phyloP scores from a whole-genome alignment of 2,329 filamentous ascomycete species.

The Cladosporium sp. region DNA sequence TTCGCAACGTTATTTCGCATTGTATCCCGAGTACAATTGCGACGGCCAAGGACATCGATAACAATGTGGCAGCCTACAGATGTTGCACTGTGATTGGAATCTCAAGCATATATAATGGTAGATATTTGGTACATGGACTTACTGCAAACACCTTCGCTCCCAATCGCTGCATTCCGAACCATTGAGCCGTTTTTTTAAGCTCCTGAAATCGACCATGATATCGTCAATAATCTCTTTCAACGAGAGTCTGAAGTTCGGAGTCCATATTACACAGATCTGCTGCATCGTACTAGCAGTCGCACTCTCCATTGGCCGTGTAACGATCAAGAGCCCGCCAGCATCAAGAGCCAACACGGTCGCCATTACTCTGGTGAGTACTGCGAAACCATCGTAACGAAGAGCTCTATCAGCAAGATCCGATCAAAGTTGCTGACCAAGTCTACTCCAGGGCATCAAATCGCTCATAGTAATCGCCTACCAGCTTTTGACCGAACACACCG shows the following conservation, averaged over 20 bases:
- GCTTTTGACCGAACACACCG: slow-evolving; percentile 35
- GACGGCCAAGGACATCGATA: no score
- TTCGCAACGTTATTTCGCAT: no score
- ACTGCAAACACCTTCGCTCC: no score
- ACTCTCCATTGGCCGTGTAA: slow-evolving; percentile 16
- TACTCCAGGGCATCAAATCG: slow-evolving; percentile 30
- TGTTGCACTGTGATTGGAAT: no score
- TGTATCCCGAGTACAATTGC: no score
- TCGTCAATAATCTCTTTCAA: slow-evolving; percentile 5
- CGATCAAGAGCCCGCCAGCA: slow-evolving; percentile 16
- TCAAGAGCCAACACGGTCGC: slow-evolving; percentile 18
- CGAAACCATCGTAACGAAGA: not conserved
- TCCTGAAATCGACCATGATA: not conserved
- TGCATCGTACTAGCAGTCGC: slow-evolving; percentile 14
- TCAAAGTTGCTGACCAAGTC: not conserved
- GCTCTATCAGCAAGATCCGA: not conserved
- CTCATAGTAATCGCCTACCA: slow-evolving; percentile 40
- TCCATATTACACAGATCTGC: slow-evolving; percentile 17
- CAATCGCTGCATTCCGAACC: no score
- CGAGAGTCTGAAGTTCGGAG: slow-evolving; percentile 10
- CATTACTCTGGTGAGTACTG: slow-evolving; percentile 1
- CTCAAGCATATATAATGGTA: no score
- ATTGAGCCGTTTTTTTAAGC: no score
- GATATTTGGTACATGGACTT: no score
- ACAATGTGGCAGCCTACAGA: no score